Evolutionary conservation across 2,329 filamentous ascomycete species (phyloP), one percentile per base, ranked within the genome.

Genomic region (Fusarium temperatum): DNA sequence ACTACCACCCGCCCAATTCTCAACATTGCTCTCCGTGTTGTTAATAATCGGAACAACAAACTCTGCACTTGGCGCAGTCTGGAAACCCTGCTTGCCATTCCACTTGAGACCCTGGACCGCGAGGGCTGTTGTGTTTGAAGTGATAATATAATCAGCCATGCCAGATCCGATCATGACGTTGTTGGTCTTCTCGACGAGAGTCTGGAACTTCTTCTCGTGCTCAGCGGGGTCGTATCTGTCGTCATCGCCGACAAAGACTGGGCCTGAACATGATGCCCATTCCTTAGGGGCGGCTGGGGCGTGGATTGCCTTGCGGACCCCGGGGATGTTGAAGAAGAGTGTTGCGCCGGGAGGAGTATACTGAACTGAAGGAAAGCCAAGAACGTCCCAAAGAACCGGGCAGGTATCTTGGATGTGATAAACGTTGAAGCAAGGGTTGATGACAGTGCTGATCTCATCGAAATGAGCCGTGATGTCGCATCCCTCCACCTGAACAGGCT

Each of bases 21-120:
- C 64, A 15, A 68, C 38, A 15, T 69, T 69, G 12, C 39, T 39
- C 1, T 39, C 48, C 2, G 66, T 69, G 20, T 69, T 69, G 38
- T 69, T 69, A 0, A 69, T 69, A 3, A 69, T 8, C 0, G 66
- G 66, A 2, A 69, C 65, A 30, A 69, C 48, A 45, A 69, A 69
- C 10, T 69, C 66, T 9, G 62, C 38, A 1, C 26, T 69, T 1
- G 66, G 66, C 0, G 66, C 38, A 11, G 54, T 64, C 8, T 69
- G 66, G 8, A 69, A 69, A 1, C 66, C 66, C 11, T 69, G 66
- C 4, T 69, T 69, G 6, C 66, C 66, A 1, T 69, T 69, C 66
- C 66, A 69, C 12, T 44, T 69, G 0, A 69, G 24, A 1, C 65
- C 65, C 0, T 69, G 66, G 0, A 69, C 65, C 8, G 66, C 66